Conservation (phyloP, 2,329 filamentous ascomycete genomes). For the Xylaria sp. region DNA sequence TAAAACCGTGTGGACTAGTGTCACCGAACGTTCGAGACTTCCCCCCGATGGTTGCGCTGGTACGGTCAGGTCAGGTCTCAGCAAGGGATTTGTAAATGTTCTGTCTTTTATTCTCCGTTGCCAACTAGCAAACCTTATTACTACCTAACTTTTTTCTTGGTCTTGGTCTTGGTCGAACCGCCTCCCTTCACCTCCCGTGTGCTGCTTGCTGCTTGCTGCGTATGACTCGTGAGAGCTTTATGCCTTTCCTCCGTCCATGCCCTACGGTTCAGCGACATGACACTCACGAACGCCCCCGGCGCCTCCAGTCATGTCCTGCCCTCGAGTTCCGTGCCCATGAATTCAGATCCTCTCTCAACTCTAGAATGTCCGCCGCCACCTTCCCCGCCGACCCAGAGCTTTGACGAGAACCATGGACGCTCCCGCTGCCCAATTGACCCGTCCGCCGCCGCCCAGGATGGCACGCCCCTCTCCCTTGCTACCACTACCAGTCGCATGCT, state of each 20-base stretch:
- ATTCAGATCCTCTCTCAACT: slow-evolving; percentile 15
- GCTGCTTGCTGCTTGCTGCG: slow-evolving; percentile 7
- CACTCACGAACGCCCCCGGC: slow-evolving; percentile 21
- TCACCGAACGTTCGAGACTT: slow-evolving; percentile 28
- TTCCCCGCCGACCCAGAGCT: slow-evolving; percentile 4
- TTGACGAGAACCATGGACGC: slow-evolving; percentile 12
- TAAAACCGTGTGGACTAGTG: slow-evolving; percentile 13
- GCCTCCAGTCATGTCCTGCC: slow-evolving; percentile 2
- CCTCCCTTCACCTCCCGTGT: slow-evolving; percentile 3
- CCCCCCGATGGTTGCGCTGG: slow-evolving; percentile 12
- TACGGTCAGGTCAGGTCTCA: slow-evolving; percentile 5
- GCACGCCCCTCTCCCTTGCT: slow-evolving; percentile 7
- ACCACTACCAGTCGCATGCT: slow-evolving; percentile 11
- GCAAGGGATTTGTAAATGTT: slow-evolving; percentile 7
- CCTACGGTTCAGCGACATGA: slow-evolving; percentile 29
- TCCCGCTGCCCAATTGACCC: slow-evolving; percentile 9
- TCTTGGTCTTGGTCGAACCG: slow-evolving; percentile 4
- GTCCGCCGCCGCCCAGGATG: slow-evolving; percentile 11
- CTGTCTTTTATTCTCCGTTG: slow-evolving; percentile 20
- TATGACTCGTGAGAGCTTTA: slow-evolving; percentile 16
- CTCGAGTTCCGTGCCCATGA: slow-evolving; percentile 15
- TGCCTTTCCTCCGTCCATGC: slow-evolving; percentile 19
- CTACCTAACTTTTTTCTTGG: too few relatives aligned
- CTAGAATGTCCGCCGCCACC: slow-evolving; percentile 8
- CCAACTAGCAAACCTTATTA: slow-evolving; percentile 16